Base-by-base conservation (phyloP, 352 stramenopile species). In the Salisapilia sapeloensis region DNA sequence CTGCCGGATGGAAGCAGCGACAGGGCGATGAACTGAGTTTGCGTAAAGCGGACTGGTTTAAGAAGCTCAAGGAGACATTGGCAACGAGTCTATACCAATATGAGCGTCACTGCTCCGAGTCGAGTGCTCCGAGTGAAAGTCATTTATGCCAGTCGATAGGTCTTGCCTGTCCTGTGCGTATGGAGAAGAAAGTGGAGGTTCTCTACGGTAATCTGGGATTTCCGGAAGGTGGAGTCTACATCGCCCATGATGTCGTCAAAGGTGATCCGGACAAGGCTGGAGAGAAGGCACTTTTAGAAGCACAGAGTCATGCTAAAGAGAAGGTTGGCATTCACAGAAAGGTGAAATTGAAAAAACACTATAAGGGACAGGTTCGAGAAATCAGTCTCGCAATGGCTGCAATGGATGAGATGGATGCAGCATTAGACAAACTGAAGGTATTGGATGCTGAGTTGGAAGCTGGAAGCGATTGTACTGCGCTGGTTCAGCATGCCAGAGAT, bases 41-140 rank as follows among this genome's bases (percentile, higher is more conserved):
- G 25, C 56, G 70, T 24, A 93, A 93, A 51, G 69, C 47, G 27
- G 45, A 50, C 11, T 94, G 79, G 79, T 90, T 69, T 35, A 65
- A 50, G 22, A 92, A 92, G 49, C 49, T 86, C 13, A 70, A 70
- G 21, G 64, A 79, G 16, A 54, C 62, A 7, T 65, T 84, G 7
- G 49, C 56, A 2, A 11, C 11, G 12, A 29, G 16, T 6, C 18
- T 40, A 13, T 21, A 6, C 16, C 22, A 4, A 22, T 22, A 21
- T 33, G 32, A 42, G 13, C 2, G 14, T 22, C 40, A 52, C 15
- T 51, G 60, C 31, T 57, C 48, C 21, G 35, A 42, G 12, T 38
- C 22, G 7, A 43, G 23, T 14, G 18, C 25, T 22, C 12, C 24
- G 25, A 12, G 29, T 18, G 17, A 18, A 56, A 72, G 19, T 21